These are phyloP conservation scores for Lecanosticta acicola DNA, from an alignment of 2,329 filamentous ascomycete genomes.

Conservation along the genomic window DNA sequence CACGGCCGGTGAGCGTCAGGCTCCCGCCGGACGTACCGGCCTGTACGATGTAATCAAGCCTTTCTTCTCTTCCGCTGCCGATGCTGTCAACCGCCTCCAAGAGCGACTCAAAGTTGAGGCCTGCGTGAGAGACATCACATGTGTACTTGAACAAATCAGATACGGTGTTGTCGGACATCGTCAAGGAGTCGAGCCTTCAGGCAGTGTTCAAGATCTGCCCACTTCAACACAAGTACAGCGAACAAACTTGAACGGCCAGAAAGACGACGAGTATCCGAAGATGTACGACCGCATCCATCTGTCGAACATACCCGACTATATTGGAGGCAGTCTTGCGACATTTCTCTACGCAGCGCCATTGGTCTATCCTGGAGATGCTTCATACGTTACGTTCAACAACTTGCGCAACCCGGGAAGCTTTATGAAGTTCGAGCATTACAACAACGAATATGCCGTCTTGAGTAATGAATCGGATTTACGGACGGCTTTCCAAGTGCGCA, in stretches of 20 bases:
- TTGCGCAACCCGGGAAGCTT: constrained; percentile 11
- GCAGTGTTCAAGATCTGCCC: neutral
- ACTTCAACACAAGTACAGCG: neutral
- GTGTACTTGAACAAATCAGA: constrained; percentile 12
- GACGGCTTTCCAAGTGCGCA: constrained; percentile 7
- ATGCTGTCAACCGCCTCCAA: neutral
- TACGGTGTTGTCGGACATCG: constrained; percentile 7
- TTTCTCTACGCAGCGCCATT: constrained; percentile 7
- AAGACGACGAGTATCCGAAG: constrained; percentile 1
- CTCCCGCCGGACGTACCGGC: constrained; percentile 1
- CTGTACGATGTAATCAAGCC: neutral
- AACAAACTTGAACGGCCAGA: neutral
- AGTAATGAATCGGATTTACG: constrained; percentile 2
- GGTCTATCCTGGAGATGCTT: constrained; percentile 2
- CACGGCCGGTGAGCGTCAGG: neutral
- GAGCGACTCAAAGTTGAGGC: constrained; percentile 7
- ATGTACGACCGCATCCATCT: constrained; percentile 12
- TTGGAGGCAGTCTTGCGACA: constrained; percentile 7
- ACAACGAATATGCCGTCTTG: constrained; percentile 9
- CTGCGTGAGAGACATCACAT: constrained; percentile 7
- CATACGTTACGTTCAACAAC: constrained; percentile 5
- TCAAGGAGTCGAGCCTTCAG: neutral
- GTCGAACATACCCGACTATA: constrained; percentile 14
- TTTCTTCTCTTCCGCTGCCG: neutral
- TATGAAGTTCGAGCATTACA: constrained; percentile 1